A percentile compares a stretch with the other conserved stretches of the same genome.
Evolutionary conservation across 305 asterid genomes (phyloP).

Genomic region (Solanum hybrid): DNA sequence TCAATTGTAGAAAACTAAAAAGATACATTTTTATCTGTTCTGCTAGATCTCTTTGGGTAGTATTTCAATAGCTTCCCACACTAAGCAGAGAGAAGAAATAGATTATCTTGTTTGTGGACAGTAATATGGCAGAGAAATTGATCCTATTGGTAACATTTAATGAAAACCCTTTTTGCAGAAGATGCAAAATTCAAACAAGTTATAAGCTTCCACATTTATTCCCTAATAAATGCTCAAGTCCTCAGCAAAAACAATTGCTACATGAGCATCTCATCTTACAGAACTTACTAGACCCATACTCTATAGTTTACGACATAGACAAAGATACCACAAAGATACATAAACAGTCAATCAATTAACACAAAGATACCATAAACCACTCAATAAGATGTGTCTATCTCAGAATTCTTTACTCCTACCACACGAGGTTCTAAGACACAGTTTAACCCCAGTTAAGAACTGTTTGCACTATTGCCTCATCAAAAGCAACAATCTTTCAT

Average conservation of each 20-base stretch:
- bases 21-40: neutral
- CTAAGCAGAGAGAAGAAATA: neutral
- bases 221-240: neutral
- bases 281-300: neutral
- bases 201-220: neutral
- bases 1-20: neutral
- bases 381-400: neutral
- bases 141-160: neutral
- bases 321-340: neutral
- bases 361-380: neutral
- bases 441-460: neutral
- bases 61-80: neutral
- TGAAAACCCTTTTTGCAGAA: neutral
- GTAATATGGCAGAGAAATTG: neutral
- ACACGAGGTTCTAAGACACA: neutral
- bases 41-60: neutral
- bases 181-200: neutral
- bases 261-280: neutral
- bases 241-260: neutral
- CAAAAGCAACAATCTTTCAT: neutral
- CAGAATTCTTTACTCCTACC: neutral
- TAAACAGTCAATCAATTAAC: neutral
- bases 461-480: neutral
- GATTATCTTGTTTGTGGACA: neutral
- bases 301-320: neutral